phyloP scores from a whole-genome alignment of 2,329 filamentous ascomycete genomes.

The Aspergillus candidus region DNA sequence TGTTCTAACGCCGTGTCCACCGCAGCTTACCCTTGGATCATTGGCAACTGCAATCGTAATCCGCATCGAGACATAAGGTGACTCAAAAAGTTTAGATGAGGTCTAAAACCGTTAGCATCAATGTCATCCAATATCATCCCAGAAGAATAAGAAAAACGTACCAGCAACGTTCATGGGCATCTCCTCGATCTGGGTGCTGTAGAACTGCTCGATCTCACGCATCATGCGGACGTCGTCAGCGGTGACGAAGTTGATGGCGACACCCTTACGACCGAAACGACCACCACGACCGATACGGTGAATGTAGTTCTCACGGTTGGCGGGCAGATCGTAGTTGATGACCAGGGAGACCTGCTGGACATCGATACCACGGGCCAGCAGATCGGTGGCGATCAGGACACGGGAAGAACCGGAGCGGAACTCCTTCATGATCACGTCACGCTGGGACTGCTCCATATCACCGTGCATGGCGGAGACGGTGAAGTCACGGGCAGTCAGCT shows the following conservation, averaged over 20 bases:
- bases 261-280: constrained; percentile 99
- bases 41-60: constrained; percentile 33
- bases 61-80: constrained; percentile 30
- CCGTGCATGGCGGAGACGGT: constrained; percentile 99
- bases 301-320: constrained; percentile 99
- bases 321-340: constrained; percentile 99
- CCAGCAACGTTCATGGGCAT: constrained; percentile 91
- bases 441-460: constrained; percentile 97
- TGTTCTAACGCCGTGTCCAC: constrained; percentile 22
- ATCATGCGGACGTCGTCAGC: constrained; percentile 99
- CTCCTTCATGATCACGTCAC: constrained; percentile 99
- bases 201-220: constrained; percentile 99
- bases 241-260: constrained; percentile 99
- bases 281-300: constrained; percentile 99
- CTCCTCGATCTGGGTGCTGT: constrained; percentile 99
- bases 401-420: constrained; percentile 98
- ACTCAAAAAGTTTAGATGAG: constrained; percentile 38
- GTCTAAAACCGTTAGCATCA: constrained; percentile 22
- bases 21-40: constrained; percentile 23
- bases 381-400: constrained; percentile 96
- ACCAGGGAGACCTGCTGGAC: constrained; percentile 99
- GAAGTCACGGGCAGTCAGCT: constrained; percentile 97
- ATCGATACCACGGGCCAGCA: constrained; percentile 98
- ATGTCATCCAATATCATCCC: too few relatives aligned
- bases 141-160: constrained; percentile 35